Evolutionary conservation across 768 basidiomycete genomes (phyloP).

Genomic region (Boletus sp.): DNA sequence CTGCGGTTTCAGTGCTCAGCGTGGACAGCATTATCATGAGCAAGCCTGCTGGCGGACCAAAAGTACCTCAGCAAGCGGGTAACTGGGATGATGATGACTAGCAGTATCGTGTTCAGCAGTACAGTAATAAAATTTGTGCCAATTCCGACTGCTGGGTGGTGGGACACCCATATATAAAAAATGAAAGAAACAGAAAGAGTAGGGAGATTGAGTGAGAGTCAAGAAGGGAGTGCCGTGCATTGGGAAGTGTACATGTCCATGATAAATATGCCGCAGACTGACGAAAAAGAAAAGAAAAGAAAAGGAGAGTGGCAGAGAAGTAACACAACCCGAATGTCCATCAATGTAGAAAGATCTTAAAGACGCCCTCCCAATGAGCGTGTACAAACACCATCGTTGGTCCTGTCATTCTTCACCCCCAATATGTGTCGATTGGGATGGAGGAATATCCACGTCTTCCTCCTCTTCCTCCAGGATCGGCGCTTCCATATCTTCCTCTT

Average conservation of each 20-base stretch:
- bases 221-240: conserved; percentile 8
- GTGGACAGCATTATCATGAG: conserved; percentile 99
- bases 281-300: background rate
- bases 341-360: conserved; percentile 8
- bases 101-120: conserved; percentile 17
- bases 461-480: conserved; percentile 61
- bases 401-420: conserved; percentile 21
- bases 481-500: conserved; percentile 64
- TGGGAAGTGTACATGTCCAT: conserved; percentile 31
- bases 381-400: conserved; percentile 9
- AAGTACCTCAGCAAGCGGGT: conserved; percentile 80
- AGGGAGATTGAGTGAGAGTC: conserved; percentile 5
- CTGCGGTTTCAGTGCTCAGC: conserved; percentile 84
- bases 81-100: conserved; percentile 80
- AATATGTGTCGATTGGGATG: conserved; percentile 22
- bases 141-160: conserved; percentile 19
- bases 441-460: conserved; percentile 43
- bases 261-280: conserved; percentile 27
- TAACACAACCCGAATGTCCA: conserved; percentile 28
- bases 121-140: conserved; percentile 28
- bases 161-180: conserved; percentile 10
- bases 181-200: background rate
- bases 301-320: conserved; percentile 5
- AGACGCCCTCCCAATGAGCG: conserved; percentile 3
- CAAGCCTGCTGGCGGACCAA: conserved; percentile 87